Evolutionary conservation across 257 asterid genomes (phyloP), one percentile per base, ranked within the genome.

Genomic region (Euphrasia confusa): DNA sequence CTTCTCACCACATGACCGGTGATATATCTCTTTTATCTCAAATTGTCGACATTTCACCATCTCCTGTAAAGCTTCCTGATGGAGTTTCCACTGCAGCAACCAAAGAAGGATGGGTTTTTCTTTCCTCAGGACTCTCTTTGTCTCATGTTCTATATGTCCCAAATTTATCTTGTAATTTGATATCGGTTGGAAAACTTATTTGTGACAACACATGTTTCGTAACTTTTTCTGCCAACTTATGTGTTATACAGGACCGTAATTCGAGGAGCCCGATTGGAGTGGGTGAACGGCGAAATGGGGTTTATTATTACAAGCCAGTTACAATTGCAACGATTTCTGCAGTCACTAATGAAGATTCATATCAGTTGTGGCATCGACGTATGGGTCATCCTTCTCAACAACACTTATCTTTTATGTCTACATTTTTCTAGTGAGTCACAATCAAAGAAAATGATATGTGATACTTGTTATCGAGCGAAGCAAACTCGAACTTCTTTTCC

Each of bases 401-500:
- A 2, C 3, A 45, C 5, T 45, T 45, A 15, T 45, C 5, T 45
- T 10, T 67, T 4, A 5, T 11, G 13, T 9, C 44, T 7, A 30
- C 15, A 21, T n/a, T 24, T 13, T 45, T n/a, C 52, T 10, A 45
- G 10, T 45, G 4, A 5, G 15, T 12, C 52, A 1, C 12, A 45
- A 12, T 45, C 52, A 12, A 10, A 13, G 4, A 18, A 44, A 6
- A 21, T 30, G 9, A 15, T 37, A 13, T 60, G 61, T 60, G 67
- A 68, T 60, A 21, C 32, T 1, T 68, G 66, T 50, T 33, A 4
- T 47, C 7, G 45, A 5, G 67, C 42, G 1, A 60, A 60, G 30
- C 52, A 68, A 3, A 33, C 72, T 33, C 33, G 61, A 10, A 35
- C 11, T 8, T 55, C 48, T 0, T 69, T 58, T 13, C 49, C 65